Evolutionary conservation across 2,329 filamentous ascomycete species (phyloP), one percentile per base, ranked within the genome.

Genomic region (Nemania diffusa): DNA sequence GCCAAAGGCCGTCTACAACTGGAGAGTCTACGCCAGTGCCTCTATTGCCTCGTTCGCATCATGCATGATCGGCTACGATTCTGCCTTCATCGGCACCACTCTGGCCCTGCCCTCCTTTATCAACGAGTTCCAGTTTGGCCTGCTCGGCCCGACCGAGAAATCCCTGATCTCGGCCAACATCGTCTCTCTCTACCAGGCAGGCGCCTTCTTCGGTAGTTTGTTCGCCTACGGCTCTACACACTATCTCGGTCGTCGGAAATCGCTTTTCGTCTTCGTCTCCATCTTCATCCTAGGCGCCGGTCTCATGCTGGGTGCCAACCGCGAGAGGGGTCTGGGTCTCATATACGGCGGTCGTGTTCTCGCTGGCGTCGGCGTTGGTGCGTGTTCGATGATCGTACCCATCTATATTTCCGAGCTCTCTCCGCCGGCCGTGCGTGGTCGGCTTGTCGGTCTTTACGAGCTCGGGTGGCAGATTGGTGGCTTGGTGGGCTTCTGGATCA

Each of bases 151-250:
- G 0, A 62, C 73, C 2, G 75, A 86, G n/a, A 80, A 89, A 27
- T 85, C 88, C 32, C 79, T 91, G 3, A 81, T 91, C 55, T 90
- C 88, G 74, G 83, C 90, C 73, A 95, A 94, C 78, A 93, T 94
- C 68, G 92, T 94, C 58, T 93, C 90, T 27, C 87, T 91, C 61
- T 94, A 93, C 81, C 92, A 95, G 79, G 92, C 92, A 9, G 92
- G 92, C 66, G 92, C 92, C 67, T 94, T 96, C 81, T 94, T 95
- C 73, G 92, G 92, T 57, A 88, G 90, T n/a, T 80, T 93, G 46
- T 85, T 87, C 67, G 91, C 89, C 64, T 94, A 91, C 72, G 84
- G 82, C 8, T 85, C 87, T 37, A 88, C 86, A 32, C 89, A 91
- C 81, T 92, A 86, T 76, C 81, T 90, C 69, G 92, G 92, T 29